Conservation (phyloP, 2,329 filamentous ascomycete genomes). For the Fusarium gaditjirri region DNA sequence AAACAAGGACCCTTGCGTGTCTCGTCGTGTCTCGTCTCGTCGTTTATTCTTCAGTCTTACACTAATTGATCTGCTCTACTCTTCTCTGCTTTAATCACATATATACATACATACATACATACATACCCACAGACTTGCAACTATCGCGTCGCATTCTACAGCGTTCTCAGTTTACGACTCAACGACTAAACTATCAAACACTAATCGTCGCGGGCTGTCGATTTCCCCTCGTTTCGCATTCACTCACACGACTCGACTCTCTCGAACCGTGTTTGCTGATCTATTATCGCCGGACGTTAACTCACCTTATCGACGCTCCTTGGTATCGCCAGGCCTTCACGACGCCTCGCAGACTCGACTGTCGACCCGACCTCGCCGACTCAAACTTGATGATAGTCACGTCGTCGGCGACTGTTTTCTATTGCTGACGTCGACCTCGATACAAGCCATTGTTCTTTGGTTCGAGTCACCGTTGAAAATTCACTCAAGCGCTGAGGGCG, state of each 20-base stretch:
- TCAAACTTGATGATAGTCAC: slow-evolving; percentile 21
- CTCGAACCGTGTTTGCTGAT: slow-evolving; percentile 18
- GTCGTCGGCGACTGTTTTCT: slow-evolving; percentile 21
- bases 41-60: slow-evolving; percentile 9
- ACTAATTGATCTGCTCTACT: slow-evolving; percentile 31
- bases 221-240: slow-evolving; percentile 38
- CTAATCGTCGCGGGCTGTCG: slow-evolving; percentile 45
- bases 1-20: slow-evolving; percentile 28
- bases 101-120: slow-evolving; percentile 1
- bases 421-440: slow-evolving; percentile 17
- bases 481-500: slow-evolving; percentile 40
- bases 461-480: slow-evolving; percentile 16
- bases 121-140: slow-evolving; percentile 17
- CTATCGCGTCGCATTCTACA: slow-evolving; percentile 18
- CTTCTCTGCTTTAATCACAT: slow-evolving; percentile 29
- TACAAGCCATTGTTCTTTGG: background rate
- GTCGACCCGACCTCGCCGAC: slow-evolving; percentile 3
- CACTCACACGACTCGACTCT: slow-evolving; percentile 6
- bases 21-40: slow-evolving; percentile 13
- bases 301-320: slow-evolving; percentile 27
- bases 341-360: slow-evolving; percentile 2
- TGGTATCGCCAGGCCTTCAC: slow-evolving; percentile 20
- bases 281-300: slow-evolving; percentile 3
- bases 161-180: slow-evolving; percentile 29
- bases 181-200: slow-evolving; percentile 22